Conservation (phyloP, 2,329 filamentous ascomycete genomes). For the Colletotrichum liaoningense region DNA sequence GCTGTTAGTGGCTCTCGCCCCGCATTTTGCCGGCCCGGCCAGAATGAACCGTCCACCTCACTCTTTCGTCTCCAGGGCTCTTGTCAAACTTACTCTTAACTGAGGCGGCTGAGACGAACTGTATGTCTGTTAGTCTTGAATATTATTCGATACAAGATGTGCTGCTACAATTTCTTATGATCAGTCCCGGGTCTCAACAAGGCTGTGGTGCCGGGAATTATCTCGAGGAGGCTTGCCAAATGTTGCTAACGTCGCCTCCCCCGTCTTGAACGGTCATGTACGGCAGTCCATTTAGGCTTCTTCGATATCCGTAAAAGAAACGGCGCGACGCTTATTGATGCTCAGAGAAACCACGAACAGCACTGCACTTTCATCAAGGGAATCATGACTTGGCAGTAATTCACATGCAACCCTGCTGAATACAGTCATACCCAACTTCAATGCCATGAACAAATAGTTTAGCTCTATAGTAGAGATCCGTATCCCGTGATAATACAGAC, state of each 20-base stretch:
- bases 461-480: slow-evolving; percentile 32
- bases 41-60: neutral
- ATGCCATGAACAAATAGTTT: slow-evolving; percentile 9
- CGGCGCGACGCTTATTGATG: too few species aligned
- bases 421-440: neutral
- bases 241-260: too few species aligned
- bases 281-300: too few species aligned
- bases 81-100: neutral
- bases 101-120: neutral
- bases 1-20: slow-evolving; percentile 26
- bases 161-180: too few species aligned
- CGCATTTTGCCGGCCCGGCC: slow-evolving; percentile 4
- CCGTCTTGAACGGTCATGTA: too few species aligned
- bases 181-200: too few species aligned
- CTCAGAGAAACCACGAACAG: too few species aligned
- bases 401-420: neutral
- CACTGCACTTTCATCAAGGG: neutral
- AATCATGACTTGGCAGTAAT: neutral
- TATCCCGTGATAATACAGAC: slow-evolving; percentile 33
- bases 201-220: too few species aligned
- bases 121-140: neutral
- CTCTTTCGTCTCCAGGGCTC: neutral
- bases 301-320: too few species aligned
- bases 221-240: too few species aligned
- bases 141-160: too few species aligned